phyloP scores from a whole-genome alignment of 2,329 filamentous ascomycete genomes.

The Fusarium virguliforme region DNA sequence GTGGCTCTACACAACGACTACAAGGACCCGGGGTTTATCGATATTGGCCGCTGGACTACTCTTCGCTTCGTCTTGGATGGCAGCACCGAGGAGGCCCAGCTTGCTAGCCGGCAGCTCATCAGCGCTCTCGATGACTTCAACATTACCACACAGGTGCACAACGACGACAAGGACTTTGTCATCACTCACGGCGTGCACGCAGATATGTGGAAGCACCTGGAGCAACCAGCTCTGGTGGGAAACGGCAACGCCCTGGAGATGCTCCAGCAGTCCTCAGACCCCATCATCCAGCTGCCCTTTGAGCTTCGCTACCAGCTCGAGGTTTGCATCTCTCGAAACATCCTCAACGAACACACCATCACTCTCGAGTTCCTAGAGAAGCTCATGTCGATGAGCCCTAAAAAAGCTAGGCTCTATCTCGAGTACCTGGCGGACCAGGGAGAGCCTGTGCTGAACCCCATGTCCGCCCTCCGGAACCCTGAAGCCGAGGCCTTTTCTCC shows the following conservation, averaged over 20 bases:
- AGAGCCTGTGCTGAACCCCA: constrained; percentile 76
- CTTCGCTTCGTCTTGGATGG: constrained; percentile 64
- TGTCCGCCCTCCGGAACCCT: constrained; percentile 76
- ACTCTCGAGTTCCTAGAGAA: constrained; percentile 75
- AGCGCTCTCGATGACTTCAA: constrained; percentile 80
- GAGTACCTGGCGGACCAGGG: constrained; percentile 81
- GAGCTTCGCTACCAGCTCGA: constrained; percentile 91
- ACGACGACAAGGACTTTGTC: constrained; percentile 58
- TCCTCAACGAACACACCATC: constrained; percentile 84
- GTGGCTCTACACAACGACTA: constrained; percentile 59
- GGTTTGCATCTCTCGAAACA: constrained; percentile 87
- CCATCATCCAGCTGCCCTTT: constrained; percentile 70
- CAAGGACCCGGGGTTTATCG: constrained; percentile 58
- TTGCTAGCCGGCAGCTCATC: constrained; percentile 62
- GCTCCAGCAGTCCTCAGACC: constrained; percentile 41
- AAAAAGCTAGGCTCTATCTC: constrained; percentile 76
- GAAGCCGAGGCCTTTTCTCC: constrained; percentile 65
- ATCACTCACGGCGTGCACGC: constrained; percentile 50
- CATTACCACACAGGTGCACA: constrained; percentile 64
- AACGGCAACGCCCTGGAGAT: constrained; percentile 51
- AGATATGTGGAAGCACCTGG: constrained; percentile 55
- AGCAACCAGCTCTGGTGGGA: constrained; percentile 41
- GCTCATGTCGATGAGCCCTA: constrained; percentile 64
- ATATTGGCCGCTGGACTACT: constrained; percentile 72
- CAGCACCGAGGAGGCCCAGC: constrained; percentile 43